These are phyloP conservation scores for Albugo candida DNA, from an alignment of 352 stramenopile species.

Conservation along the genomic window DNA sequence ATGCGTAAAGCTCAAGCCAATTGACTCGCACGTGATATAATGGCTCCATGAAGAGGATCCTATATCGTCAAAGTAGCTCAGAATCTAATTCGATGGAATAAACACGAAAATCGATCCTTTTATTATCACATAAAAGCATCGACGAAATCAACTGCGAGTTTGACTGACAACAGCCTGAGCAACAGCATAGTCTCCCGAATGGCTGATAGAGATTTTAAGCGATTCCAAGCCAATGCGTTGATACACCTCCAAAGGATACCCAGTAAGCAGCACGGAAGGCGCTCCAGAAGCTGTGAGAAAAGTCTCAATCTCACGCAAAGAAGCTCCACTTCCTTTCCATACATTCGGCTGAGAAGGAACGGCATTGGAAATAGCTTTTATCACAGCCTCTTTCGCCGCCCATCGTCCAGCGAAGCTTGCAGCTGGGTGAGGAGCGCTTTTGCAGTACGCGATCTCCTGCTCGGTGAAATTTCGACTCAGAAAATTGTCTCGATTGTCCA, in stretches of 20 bases:
- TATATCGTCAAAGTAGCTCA: constrained; percentile 12
- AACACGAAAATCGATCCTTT: constrained; percentile 1
- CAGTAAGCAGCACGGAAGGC: constrained; percentile 53
- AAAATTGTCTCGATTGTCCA: constrained; percentile 61
- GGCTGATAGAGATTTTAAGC: constrained; percentile 76
- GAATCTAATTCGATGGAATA: constrained; percentile 5
- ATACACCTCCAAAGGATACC: constrained; percentile 57
- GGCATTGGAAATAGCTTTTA: constrained; percentile 79
- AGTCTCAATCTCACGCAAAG: constrained; percentile 74
- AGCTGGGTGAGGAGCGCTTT: constrained; percentile 49
- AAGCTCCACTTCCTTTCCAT: constrained; percentile 49
- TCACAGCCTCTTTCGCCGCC: constrained; percentile 79
- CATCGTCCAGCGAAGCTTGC: constrained; percentile 74
- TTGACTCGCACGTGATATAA: too few species aligned
- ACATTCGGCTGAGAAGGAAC: constrained; percentile 36
- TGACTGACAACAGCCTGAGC: constrained; percentile 39
- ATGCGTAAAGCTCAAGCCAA: constrained; percentile 19
- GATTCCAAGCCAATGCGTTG: constrained; percentile 46
- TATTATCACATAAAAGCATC: background rate
- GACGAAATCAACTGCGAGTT: background rate
- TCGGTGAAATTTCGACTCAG: constrained; percentile 79
- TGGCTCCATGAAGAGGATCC: too few species aligned
- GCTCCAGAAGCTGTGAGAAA: constrained; percentile 59
- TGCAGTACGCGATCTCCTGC: constrained; percentile 74
- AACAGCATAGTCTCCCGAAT: constrained; percentile 76